A percentile compares a stretch with the other conserved stretches of the same genome.
phyloP scores from a whole-genome alignment of 2,329 filamentous ascomycete species.

The Zasmidium cellare region DNA sequence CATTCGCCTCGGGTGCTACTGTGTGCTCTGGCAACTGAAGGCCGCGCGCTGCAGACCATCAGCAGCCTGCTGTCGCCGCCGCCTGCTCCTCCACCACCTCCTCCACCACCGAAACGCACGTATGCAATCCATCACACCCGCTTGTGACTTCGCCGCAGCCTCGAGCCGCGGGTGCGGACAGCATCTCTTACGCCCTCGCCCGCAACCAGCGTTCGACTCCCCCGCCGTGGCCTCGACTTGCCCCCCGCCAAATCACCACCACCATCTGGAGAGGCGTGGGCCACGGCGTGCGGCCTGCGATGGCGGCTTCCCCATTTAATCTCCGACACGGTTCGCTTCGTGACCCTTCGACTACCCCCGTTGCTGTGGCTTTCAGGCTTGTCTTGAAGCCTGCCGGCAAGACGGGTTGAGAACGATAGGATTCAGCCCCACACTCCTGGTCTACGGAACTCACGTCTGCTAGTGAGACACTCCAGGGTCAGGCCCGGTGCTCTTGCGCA shows the following conservation, averaged over 20 bases:
- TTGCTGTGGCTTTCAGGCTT: neutral
- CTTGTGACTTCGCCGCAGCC: neutral
- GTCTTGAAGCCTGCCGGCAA: neutral
- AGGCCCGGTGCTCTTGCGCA: constrained; percentile 4
- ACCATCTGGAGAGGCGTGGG: neutral
- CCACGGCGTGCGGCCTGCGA: neutral
- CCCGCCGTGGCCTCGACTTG: neutral
- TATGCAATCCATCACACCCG: neutral
- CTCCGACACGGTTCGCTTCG: neutral
- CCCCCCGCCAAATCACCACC: neutral
- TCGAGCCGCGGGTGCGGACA: neutral
- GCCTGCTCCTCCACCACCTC: neutral
- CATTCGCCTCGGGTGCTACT: neutral
- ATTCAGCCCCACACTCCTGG: constrained; percentile 7
- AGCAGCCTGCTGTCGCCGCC: neutral
- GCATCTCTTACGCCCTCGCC: neutral
- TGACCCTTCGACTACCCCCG: neutral
- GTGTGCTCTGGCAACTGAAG: neutral
- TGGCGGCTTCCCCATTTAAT: neutral
- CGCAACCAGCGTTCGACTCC: neutral
- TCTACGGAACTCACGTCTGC: neutral
- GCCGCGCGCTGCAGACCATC: neutral
- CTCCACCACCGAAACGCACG: neutral
- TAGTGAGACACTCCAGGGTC: constrained; percentile 5
- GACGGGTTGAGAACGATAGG: constrained; percentile 5